These are phyloP conservation scores for Cucumis melo DNA, from an alignment of 306 rosid genomes.

Conservation along the genomic window DNA sequence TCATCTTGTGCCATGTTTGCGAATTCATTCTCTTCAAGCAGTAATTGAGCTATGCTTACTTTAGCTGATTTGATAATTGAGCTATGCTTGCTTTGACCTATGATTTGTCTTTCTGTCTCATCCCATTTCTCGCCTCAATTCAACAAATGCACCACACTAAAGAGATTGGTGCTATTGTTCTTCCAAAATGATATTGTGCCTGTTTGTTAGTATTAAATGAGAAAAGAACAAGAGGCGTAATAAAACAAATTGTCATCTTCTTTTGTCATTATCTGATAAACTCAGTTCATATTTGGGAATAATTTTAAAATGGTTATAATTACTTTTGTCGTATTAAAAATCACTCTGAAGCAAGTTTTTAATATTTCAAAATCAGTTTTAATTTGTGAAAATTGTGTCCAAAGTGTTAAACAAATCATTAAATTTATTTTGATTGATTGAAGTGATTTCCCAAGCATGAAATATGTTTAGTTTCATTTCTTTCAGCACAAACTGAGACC, in stretches of 20 bases:
- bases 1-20: neutral
- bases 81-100: too few species aligned
- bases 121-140: neutral
- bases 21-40: neutral
- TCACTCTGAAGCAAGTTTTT: too few species aligned
- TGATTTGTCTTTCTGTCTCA: neutral
- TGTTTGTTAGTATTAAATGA: neutral
- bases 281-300: too few species aligned
- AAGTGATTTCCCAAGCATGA: too few species aligned
- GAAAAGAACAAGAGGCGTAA: neutral
- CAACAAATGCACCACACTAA: neutral
- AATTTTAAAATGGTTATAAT: too few species aligned
- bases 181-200: neutral
- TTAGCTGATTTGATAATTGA: too few species aligned
- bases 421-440: too few species aligned
- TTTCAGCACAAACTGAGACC: neutral
- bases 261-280: neutral
- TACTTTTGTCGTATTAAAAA: too few species aligned
- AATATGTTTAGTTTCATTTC: neutral
- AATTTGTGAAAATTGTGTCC: too few species aligned
- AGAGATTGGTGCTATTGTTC: neutral
- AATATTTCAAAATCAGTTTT: too few species aligned
- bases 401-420: too few species aligned
- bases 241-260: neutral
- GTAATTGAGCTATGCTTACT: too few species aligned